Base-by-base conservation (phyloP, 176 grass and related monocot species). In the Oryza punctata region DNA sequence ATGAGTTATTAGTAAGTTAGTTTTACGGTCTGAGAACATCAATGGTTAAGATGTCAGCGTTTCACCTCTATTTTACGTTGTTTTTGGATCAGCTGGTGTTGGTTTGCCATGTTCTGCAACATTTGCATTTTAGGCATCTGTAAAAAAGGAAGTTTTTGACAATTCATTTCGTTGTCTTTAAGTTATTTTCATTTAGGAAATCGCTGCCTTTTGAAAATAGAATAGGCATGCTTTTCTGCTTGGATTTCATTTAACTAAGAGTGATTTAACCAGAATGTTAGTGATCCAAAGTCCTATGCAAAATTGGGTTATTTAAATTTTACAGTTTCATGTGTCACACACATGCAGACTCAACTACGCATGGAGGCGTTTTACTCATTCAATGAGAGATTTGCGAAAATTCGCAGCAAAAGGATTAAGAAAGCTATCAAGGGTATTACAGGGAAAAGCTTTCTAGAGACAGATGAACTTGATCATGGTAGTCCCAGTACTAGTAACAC, bases 351-450 rank as follows among this genome's bases (percentile, higher is more conserved):
- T 73, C 96, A 98, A 80, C 49, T 98, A 73, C 84, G 91, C 63
- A 79, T 98, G 74, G 96, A 98, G 33, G 87, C 96, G 50, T 98
- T 98, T 90, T 98, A 95, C 85, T 90, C 91, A 61, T 98, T 95
- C 87, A 98, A 98, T 6, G 96, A 98, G 91, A 93, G 93, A 84
- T 98, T 98, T 83, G 93, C 96, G 50, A 98, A 98, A 91, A 93
- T 98, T 71, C 93, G 93, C 74, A 98, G 96, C 78, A 92, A 93
- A 43, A 88, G 96, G 82, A 93, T 98, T 84, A 93, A 98, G 82
- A 95, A 95, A 90, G 96, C 96, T 78, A 87, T 98, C 79, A 95
- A 93, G 87, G 93, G 96, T 83, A 98, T 98, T 74, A 98, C 87
- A 70, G 87, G 91, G 67, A 91, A 79, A 85, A 70, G 33, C 59